Evolutionary conservation across 2,329 filamentous ascomycete species (phyloP).

Genomic region (Alternaria triticina): DNA sequence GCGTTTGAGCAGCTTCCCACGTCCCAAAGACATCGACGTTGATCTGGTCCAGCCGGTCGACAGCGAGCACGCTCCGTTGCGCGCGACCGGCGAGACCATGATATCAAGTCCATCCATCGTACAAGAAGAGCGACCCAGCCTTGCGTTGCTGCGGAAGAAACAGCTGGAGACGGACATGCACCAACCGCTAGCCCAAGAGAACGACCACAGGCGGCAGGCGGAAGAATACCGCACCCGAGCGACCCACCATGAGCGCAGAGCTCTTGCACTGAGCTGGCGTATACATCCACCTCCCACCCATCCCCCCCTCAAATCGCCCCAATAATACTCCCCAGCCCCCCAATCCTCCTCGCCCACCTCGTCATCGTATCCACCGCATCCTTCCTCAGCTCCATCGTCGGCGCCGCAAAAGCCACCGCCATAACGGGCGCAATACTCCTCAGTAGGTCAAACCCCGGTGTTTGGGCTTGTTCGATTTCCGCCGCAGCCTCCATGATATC

Average conservation of each 20-base stretch:
- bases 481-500: background rate
- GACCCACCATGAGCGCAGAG: no score
- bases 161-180: background rate
- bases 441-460: background rate
- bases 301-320: background rate
- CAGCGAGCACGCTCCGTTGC: background rate
- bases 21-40: background rate
- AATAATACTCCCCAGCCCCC: background rate
- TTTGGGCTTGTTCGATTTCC: background rate
- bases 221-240: background rate
- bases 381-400: slow-evolving; percentile 17
- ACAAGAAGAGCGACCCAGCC: background rate
- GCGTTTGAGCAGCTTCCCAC: background rate
- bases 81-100: background rate
- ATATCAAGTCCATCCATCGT: background rate
- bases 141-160: background rate
- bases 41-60: background rate
- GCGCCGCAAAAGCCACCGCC: slow-evolving; percentile 27
- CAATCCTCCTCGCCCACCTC: slow-evolving; percentile 30
- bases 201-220: background rate
- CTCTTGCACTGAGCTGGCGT: no score
- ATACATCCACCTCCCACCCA: background rate
- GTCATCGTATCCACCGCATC: slow-evolving; percentile 28
- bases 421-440: slow-evolving; percentile 25
- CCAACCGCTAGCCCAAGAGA: background rate